phyloP scores from a whole-genome alignment of 1,139 yeast genomes.

The Trichomonascaceae sp. region DNA sequence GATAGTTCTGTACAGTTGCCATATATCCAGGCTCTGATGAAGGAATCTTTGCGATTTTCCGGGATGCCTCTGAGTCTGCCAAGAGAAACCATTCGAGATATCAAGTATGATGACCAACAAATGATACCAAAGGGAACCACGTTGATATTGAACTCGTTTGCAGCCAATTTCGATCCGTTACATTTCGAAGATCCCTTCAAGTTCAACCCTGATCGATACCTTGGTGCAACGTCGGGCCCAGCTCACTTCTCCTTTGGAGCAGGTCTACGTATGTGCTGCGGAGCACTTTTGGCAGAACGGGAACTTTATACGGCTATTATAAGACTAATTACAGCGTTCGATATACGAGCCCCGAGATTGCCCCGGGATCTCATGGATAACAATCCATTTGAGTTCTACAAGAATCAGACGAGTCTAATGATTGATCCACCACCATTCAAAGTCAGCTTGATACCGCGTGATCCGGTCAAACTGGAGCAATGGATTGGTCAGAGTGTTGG shows the following conservation, averaged over 20 bases:
- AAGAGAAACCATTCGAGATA: conserved; percentile 48
- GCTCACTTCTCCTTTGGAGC: conserved; percentile 61
- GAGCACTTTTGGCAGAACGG: conserved; percentile 53
- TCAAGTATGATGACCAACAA: conserved; percentile 35
- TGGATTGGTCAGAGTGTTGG: conserved; percentile 2
- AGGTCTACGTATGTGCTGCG: conserved; percentile 67
- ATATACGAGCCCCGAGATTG: conserved; percentile 41
- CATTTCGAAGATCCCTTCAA: conserved; percentile 42
- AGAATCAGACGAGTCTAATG: conserved; percentile 22
- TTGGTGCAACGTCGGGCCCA: conserved; percentile 30
- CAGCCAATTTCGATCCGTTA: conserved; percentile 59
- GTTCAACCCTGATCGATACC: conserved; percentile 57
- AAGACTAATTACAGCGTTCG: conserved; percentile 37
- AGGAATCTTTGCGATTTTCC: conserved; percentile 59
- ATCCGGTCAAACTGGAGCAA: conserved; percentile 3
- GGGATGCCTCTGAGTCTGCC: conserved; percentile 67
- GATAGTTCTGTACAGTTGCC: conserved; percentile 34
- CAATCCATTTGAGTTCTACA: conserved; percentile 20
- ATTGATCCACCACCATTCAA: conserved; percentile 26
- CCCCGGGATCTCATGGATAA: conserved; percentile 18
- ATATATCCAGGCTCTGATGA: conserved; percentile 51
- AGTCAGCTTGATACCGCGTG: conserved; percentile 21
- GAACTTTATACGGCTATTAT: conserved; percentile 50
- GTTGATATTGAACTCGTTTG: conserved; percentile 60
- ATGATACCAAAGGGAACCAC: conserved; percentile 52